Percentiles rank a stretch among this genome's conserved stretches.
Conservation (phyloP, 345 rosid genomes). For the Brassica juncea region DNA sequence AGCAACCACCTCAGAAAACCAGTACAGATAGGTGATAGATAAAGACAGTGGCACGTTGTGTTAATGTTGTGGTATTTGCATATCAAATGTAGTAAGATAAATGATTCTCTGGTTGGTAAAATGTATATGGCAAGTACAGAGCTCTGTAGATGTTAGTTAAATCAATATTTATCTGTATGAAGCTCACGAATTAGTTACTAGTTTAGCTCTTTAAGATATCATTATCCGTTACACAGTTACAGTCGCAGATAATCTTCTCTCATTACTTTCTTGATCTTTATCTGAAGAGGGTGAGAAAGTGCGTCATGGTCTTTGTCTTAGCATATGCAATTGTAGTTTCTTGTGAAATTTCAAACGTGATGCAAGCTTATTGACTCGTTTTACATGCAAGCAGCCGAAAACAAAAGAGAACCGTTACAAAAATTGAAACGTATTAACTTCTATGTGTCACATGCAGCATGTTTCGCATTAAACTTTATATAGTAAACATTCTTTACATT, state of each 20-base stretch:
- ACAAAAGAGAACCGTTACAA: slow-evolving; percentile 27
- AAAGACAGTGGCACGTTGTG: slow-evolving; percentile 28
- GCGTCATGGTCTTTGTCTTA: slow-evolving; percentile 27
- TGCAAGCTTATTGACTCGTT: slow-evolving; percentile 28
- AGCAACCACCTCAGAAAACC: slow-evolving; percentile 41
- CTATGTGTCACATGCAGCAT: slow-evolving; percentile 30
- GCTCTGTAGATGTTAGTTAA: slow-evolving; percentile 7
- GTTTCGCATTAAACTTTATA: slow-evolving; percentile 22
- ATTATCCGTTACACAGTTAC: neutral
- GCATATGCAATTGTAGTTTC: slow-evolving; percentile 6
- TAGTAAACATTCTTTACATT: neutral
- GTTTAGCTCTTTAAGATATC: neutral
- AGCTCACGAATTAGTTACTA: neutral
- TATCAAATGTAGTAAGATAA: slow-evolving; percentile 17
- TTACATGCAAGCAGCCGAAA: slow-evolving; percentile 30
- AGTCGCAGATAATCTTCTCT: slow-evolving; percentile 4
- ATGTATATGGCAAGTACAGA: slow-evolving; percentile 31
- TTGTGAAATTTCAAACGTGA: slow-evolving; percentile 21
- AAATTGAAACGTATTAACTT: slow-evolving; percentile 26
- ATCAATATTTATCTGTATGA: neutral
- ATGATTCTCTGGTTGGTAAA: slow-evolving; percentile 7
- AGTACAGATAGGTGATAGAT: slow-evolving; percentile 39
- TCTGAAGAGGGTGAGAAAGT: slow-evolving; percentile 16
- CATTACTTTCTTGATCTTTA: slow-evolving; percentile 19
- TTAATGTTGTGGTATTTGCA: slow-evolving; percentile 20